Evolutionary conservation across 2,329 filamentous ascomycete genomes (phyloP), one percentile per base, ranked within the genome.

Genomic region (Aspergillus fijiensis): DNA sequence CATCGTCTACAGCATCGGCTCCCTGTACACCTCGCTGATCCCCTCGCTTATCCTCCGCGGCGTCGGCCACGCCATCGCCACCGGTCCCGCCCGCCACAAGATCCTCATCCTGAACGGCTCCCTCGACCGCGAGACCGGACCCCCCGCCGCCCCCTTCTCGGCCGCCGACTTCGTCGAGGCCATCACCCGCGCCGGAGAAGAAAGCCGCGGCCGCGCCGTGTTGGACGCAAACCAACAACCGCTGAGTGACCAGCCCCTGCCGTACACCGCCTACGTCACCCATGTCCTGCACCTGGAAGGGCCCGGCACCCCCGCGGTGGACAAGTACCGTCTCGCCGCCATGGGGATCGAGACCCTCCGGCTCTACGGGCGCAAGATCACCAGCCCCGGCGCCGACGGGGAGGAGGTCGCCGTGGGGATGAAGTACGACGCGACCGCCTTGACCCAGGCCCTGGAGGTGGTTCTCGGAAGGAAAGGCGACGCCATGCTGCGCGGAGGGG

Each of bases 1-100:
- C 1, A 82, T 97, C 9, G 85, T 98, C 50, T 98, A 96, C 78
- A 93, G 90, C 74, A 96, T 98, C 60, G 95, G 95, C n/a, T 93
- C 89, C 1, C 81, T 98, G 0, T 98, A 96, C 76, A 98, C 94
- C 0, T 94, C 90, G 5, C 85, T 98, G 35, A 83, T 96, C 1
- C 94, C 94, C 0, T 92, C 87, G 16, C 79, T 98, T 1, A 85
- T 98, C 5, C 82, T 96, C 6, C 84, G 87, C 25, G 90, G 89
- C 4, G 87, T 96, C 0, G 91, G 91, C 0, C 81, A 86, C 21
- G 85, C 87, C 0, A 81, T 91, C 23, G 77, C 82, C 1, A 76
- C 77, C 14, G 80, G 76, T 27, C 76, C 81, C 0, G 69, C 81
- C 1, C 79, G 85, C 7, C 85, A 88, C 69, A 96, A 95, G 73